Conservation (phyloP, 768 basidiomycete species). For the Boletus sp. region DNA sequence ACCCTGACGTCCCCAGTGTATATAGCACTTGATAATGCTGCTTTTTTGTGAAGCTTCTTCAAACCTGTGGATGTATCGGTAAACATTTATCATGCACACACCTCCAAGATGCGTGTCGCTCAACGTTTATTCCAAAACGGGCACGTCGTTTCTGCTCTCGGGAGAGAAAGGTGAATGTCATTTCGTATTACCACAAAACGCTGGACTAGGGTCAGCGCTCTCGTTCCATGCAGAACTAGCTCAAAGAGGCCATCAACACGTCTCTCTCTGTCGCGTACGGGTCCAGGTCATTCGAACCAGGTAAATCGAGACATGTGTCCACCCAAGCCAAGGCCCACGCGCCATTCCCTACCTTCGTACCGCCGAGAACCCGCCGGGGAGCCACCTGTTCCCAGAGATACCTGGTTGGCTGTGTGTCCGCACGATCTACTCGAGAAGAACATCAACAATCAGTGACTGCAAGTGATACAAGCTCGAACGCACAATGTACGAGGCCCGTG, state of each 20-base stretch:
- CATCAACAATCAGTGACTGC: slow-evolving; percentile 3
- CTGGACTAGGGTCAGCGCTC: neutral
- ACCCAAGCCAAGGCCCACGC: slow-evolving; percentile 84
- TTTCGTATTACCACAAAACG: slow-evolving; percentile 3
- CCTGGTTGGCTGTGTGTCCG: slow-evolving; percentile 73
- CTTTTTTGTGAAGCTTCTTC: no score
- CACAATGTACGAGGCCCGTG: slow-evolving; percentile 71
- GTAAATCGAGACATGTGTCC: slow-evolving; percentile 49
- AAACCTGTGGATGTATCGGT: no score
- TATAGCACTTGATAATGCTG: no score
- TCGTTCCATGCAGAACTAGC: slow-evolving; percentile 3
- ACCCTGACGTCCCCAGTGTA: no score
- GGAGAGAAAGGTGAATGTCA: neutral
- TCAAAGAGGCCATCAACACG: slow-evolving; percentile 10
- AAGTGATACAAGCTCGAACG: slow-evolving; percentile 27
- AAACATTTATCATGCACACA: no score
- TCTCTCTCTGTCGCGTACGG: slow-evolving; percentile 21
- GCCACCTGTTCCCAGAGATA: slow-evolving; percentile 60
- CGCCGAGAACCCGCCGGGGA: slow-evolving; percentile 57
- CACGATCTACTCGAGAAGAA: slow-evolving; percentile 51
- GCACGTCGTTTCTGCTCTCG: no score
- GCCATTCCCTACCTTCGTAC: slow-evolving; percentile 71
- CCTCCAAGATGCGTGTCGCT: no score
- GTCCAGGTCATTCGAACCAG: slow-evolving; percentile 22
- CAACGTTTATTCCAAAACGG: no score